Evolutionary conservation across 1,139 yeast species (phyloP).

Genomic region (Saccharomyces hybrid): DNA sequence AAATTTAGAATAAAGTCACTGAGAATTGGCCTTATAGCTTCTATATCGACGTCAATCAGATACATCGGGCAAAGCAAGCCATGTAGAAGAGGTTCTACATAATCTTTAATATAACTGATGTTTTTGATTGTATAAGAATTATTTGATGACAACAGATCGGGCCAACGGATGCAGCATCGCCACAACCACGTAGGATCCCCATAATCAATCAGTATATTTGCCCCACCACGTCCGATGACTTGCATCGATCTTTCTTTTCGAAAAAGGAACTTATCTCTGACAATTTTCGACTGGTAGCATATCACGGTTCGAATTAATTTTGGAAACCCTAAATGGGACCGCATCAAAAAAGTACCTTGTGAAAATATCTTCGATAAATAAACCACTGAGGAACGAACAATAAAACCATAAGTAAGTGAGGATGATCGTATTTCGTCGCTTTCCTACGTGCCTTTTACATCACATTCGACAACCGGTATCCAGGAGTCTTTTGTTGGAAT

Average conservation of each 20-base stretch:
- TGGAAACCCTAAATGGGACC: background rate
- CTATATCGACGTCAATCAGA: constrained; percentile 7
- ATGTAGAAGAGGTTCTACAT: constrained; percentile 12
- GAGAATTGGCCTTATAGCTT: constrained; percentile 3
- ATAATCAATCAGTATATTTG: constrained; percentile 19
- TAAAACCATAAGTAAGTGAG: background rate
- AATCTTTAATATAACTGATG: constrained; percentile 12
- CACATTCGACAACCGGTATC: background rate
- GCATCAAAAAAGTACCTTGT: background rate
- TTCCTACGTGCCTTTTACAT: background rate
- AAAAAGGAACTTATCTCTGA: background rate
- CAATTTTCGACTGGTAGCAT: background rate
- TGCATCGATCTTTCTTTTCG: constrained; percentile 6
- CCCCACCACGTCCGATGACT: constrained; percentile 21
- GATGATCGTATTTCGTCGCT: background rate
- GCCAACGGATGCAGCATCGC: constrained; percentile 22
- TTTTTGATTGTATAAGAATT: constrained; percentile 21
- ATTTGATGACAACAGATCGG: constrained; percentile 12
- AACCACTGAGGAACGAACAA: background rate
- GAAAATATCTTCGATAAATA: background rate
- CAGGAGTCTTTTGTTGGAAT: background rate
- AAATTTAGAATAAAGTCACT: constrained; percentile 3
- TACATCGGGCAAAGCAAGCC: constrained; percentile 16
- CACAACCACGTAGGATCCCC: constrained; percentile 13
- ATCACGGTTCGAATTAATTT: background rate